Conservation (phyloP, 139 green algal genomes). For the Auxenochlorella pyrenoidosa region DNA sequence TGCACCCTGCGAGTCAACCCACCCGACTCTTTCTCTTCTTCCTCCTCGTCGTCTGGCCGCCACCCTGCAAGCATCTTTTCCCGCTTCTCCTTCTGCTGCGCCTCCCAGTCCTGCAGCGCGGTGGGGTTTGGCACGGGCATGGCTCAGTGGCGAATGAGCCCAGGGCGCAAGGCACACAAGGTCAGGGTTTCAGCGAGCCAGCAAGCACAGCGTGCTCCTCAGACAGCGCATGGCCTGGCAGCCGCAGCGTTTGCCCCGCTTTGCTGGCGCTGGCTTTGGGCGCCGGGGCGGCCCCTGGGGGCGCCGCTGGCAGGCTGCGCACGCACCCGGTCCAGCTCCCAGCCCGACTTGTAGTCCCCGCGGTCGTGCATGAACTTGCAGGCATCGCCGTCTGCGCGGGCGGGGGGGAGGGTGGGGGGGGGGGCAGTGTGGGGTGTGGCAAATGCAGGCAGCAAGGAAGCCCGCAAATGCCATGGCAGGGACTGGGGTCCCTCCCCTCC, state of each 20-base stretch:
- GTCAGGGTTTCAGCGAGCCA: neutral
- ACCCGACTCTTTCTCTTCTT: conserved; percentile 47
- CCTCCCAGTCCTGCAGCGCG: conserved; percentile 88
- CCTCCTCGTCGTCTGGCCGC: conserved; percentile 65
- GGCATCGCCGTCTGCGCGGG: conserved; percentile 80
- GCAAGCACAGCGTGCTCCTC: too few relatives aligned
- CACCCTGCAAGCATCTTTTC: conserved; percentile 65
- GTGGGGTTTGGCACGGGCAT: neutral
- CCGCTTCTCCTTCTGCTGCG: conserved; percentile 86
- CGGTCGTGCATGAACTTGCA: conserved; percentile 99
- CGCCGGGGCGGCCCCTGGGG: too few relatives aligned
- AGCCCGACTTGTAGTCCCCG: conserved; percentile 98
- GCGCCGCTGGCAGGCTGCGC: neutral
- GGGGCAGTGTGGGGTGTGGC: neutral
- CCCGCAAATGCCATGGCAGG: neutral
- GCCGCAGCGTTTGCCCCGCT: neutral
- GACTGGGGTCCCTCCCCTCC: neutral
- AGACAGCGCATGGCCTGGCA: too few relatives aligned
- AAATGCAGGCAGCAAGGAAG: too few relatives aligned
- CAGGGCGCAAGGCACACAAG: neutral
- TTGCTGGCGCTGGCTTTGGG: neutral
- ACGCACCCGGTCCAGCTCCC: conserved; percentile 86
- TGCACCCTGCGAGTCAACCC: neutral
- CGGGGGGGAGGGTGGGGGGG: neutral
- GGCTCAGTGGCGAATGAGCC: too few relatives aligned